Evolutionary conservation across 108 stramenopile species (phyloP).

Genomic region (Cylindrotheca closterium): DNA sequence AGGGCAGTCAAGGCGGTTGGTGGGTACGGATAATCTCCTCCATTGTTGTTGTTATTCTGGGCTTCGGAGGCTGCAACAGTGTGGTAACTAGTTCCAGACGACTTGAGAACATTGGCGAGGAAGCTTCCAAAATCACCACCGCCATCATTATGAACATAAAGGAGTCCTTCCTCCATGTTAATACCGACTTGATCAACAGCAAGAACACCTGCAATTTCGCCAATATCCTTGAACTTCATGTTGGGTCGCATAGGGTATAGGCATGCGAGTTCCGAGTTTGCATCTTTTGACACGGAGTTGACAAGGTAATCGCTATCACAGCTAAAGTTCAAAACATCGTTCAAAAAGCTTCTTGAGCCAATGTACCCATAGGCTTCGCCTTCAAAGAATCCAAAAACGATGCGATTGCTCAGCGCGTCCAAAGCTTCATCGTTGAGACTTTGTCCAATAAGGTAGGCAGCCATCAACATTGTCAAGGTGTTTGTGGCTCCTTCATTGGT

Average conservation of each 20-base stretch:
- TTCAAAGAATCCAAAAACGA: constrained; percentile 84
- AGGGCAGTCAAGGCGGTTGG: constrained; percentile 77
- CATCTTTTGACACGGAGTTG: constrained; percentile 50
- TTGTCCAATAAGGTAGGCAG: constrained; percentile 69
- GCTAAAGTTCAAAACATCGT: constrained; percentile 69
- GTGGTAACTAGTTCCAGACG: constrained; percentile 41
- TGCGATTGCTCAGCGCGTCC: constrained; percentile 57
- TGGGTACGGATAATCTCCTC: constrained; percentile 63
- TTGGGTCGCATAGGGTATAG: constrained; percentile 72
- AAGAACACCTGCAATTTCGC: constrained; percentile 70
- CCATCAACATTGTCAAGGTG: constrained; percentile 71
- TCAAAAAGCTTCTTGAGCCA: constrained; percentile 69
- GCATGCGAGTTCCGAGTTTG: constrained; percentile 57
- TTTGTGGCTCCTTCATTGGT: constrained; percentile 80
- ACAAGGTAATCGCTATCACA: constrained; percentile 56
- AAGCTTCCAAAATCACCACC: constrained; percentile 51
- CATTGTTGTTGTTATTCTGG: constrained; percentile 34
- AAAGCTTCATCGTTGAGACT: constrained; percentile 49
- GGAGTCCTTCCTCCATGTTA: constrained; percentile 39
- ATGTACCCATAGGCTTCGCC: constrained; percentile 79
- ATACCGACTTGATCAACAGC: constrained; percentile 85
- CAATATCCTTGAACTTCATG: constrained; percentile 70
- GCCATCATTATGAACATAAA: constrained; percentile 72
- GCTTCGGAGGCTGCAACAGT: constrained; percentile 45
- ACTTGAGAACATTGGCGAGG: constrained; percentile 62